Evolutionary conservation across 176 grass and related monocot species (phyloP), one percentile per base, ranked within the genome.

Genomic region (Aechmea fasciata): DNA sequence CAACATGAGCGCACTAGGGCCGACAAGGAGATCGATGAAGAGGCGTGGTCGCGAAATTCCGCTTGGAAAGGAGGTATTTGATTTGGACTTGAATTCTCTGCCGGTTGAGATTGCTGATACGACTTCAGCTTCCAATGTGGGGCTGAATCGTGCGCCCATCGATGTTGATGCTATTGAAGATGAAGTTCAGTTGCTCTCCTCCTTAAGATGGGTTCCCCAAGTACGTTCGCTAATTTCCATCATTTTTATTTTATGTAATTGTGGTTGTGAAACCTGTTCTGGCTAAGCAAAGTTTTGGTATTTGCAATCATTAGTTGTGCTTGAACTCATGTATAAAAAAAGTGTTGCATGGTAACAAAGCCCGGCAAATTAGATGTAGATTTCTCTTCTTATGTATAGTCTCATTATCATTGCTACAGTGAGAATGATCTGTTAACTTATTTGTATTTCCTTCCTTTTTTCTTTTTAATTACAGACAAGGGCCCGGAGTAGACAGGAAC

Each of bases 401-500:
- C 33, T 41, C 33, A 41, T 41, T 41, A 41, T 41, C 33, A 41
- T 41, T 41, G 33, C 33, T 41, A 41, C 5, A 0, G 33, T 0
- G 4, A 6, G 33, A 7, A 41, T 41, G 33, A 41, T 41, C 33
- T 19, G 13, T 61, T 61, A 20, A 61, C 55, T 61, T 28, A 18
- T 47, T 70, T 48, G 49, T 71, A 70, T 69, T 63, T 47, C 47
- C 51, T 52, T 52, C 22, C 11, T 48, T 26, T 1, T 17, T 64
- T 65, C 67, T 66, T 51, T 68, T 53, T 76, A 64, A 71, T 11
- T 80, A 47, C 80, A 87, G 85, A 87, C 80, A 64, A 79, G 76
- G 68, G 83, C 76, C 65, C 47, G 11, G 41, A 83, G 72, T 73
- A 25, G 57, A 23, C 68, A 69, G 54, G 69, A 50, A 57, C 54